Conservation (phyloP, 129 eudicot species). For the Flaveria sonorensis region DNA sequence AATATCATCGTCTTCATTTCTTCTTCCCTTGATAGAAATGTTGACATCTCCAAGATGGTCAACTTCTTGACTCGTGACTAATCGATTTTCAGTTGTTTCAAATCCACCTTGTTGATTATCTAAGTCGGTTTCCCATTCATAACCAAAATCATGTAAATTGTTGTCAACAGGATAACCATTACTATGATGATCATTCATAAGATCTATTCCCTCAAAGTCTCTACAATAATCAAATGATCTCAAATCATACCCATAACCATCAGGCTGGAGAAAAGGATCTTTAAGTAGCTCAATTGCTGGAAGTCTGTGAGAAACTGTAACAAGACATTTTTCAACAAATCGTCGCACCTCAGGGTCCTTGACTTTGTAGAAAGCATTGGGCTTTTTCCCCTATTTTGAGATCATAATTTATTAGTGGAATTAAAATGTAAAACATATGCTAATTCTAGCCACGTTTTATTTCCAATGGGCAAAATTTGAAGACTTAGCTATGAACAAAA, state of each 20-base stretch:
- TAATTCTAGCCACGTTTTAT: background rate
- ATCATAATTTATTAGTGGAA: conserved; percentile 12
- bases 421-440: background rate
- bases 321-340: conserved; percentile 85
- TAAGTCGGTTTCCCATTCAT: conserved; percentile 48
- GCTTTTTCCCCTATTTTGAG: conserved; percentile 70
- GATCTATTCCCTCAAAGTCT: conserved; percentile 51
- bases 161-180: conserved; percentile 36
- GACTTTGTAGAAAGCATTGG: conserved; percentile 76
- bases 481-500: too few species aligned
- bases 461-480: background rate
- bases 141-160: conserved; percentile 44
- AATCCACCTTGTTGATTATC: conserved; percentile 39
- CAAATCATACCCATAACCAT: conserved; percentile 51
- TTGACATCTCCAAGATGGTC: conserved; percentile 53
- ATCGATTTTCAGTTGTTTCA: conserved; percentile 50
- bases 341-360: conserved; percentile 70
- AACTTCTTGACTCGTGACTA: conserved; percentile 49
- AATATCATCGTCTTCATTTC: conserved; percentile 63
- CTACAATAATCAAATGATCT: conserved; percentile 46
- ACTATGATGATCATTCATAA: conserved; percentile 38
- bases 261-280: conserved; percentile 81
- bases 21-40: conserved; percentile 72
- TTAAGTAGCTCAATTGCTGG: conserved; percentile 76
- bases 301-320: conserved; percentile 68